A percentile compares a stretch with the other conserved stretches of the same genome.
Conservation (phyloP, 1,139 yeast genomes). For the Candida labiduridarum region DNA sequence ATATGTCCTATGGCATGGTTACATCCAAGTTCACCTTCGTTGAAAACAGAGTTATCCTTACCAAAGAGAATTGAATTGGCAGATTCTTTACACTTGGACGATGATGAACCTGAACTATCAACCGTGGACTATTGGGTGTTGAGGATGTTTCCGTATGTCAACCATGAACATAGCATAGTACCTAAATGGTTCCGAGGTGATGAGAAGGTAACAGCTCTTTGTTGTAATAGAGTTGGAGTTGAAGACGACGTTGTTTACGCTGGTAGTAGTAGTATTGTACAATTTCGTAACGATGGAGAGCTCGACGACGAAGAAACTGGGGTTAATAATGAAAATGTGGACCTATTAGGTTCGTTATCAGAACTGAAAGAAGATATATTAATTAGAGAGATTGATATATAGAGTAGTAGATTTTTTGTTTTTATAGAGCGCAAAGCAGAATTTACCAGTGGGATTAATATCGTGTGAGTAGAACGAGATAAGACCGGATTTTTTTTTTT, state of each 20-base stretch:
- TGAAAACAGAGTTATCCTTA: slow-evolving; percentile 15
- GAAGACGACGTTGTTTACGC: slow-evolving; percentile 74
- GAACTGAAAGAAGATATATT: slow-evolving; percentile 66
- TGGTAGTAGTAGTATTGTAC: slow-evolving; percentile 64
- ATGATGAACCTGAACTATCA: slow-evolving; percentile 22
- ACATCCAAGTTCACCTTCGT: slow-evolving; percentile 53
- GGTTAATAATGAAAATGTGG: slow-evolving; percentile 49
- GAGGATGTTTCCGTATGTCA: slow-evolving; percentile 67
- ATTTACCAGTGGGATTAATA: not conserved
- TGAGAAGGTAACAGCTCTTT: slow-evolving; percentile 39
- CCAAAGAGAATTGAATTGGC: slow-evolving; percentile 7
- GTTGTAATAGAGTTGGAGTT: slow-evolving; percentile 74
- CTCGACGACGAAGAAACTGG: slow-evolving; percentile 11
- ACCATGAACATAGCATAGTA: slow-evolving; percentile 37
- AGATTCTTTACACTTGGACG: slow-evolving; percentile 1
- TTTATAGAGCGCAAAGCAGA: not conserved
- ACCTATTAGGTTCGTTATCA: slow-evolving; percentile 56
- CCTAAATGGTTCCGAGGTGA: slow-evolving; percentile 22
- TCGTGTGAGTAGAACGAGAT: not conserved
- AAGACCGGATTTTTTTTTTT: no score
- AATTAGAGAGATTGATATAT: slow-evolving; percentile 54
- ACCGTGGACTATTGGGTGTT: slow-evolving; percentile 65
- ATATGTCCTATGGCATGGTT: slow-evolving; percentile 92
- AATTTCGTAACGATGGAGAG: slow-evolving; percentile 42
- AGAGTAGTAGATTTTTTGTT: not conserved